Base-by-base conservation (phyloP, 352 stramenopile genomes). In the Pythium utonaiense region DNA sequence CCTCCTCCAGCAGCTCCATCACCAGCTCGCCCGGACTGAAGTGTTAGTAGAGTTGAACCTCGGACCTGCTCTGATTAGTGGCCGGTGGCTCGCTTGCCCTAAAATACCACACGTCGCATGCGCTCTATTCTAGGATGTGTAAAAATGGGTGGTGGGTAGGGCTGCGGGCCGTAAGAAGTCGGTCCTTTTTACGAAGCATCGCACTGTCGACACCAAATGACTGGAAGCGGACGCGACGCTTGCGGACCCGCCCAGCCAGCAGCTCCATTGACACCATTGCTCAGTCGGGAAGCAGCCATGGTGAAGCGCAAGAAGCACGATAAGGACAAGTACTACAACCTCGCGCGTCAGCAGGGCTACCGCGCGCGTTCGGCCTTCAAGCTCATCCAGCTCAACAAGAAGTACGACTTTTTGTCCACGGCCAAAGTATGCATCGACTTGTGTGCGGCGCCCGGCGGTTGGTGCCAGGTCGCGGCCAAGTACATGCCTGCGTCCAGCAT, bases 241-340 rank as follows among this genome's bases (percentile, higher is more conserved):
- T 27, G 22, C 33, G 25, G 10, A 33, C 28, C 28, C 28, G 28
- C 28, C 10, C 27, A 33, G 21, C 40, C 17, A 21, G 14, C 9
- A 33, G 19, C 17, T 38, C 38, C 22, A 19, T 31, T 13, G 3
- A 34, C 4, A 17, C 2, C n/a, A 7, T 24, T 16, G 25, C 51
- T 66, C 57, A 71, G 53, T 65, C 63, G 66, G 47, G 45, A 34
- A 52, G 48, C 38, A 53, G 38, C 57, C 53, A 95, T 95, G 85
- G 83, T 96, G 42, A 98, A 99, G 77, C 79, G 95, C 68, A 99
- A 98, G 74, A 99, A 99, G 86, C 88, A 95, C 78, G 96, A 99
- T 70, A 98, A 98, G 78, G 98, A 99, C 80, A 99, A 99, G 77
- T 99, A 99, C 81, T 99, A 99, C 78, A 96, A 98, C 71, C 76